Evolutionary conservation across 2,329 filamentous ascomycete genomes (phyloP), one percentile per base, ranked within the genome.

Genomic region (Cercospora sp.): DNA sequence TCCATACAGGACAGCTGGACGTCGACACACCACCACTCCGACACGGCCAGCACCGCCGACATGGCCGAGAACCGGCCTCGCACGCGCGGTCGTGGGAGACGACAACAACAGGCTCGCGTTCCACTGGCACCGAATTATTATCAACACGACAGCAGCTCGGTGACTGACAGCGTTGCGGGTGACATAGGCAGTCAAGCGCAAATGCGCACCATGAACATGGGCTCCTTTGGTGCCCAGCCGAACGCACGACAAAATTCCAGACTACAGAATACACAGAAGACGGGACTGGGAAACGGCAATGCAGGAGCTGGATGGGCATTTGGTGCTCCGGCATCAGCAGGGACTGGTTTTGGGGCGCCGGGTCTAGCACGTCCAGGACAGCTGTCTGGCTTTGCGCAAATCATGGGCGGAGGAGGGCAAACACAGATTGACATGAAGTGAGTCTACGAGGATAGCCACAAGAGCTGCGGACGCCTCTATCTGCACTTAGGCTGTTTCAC

Each of bases 221-320:
- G 79, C 67, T 80, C 82, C 76, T 88, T 87, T 76, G 81, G 83
- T 31, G 60, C 74, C 30, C 74, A 75, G 67, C 70, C 72, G 51
- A 67, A 66, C 53, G 59, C 74, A 59, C 74, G 75, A 18, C 74
- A 72, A 39, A 69, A 72, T 28, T 70, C 74, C 59, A 68, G 75
- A 53, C 65, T 78, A 60, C 76, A 76, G 64, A 78, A 77, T 64
- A 74, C 75, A 26, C 70, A 73, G 48, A 78, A 78, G 74, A 72
- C 71, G 3, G 73, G 71, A 2, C 60, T 77, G 83, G 86, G 85
- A 63, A 83, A 81, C 73, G 83, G 83, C 74, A 82, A 71, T 39
- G 72, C 69, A 39, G 72, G 69, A 36, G 69, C 84, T 69, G 84
- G 84, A 76, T 88, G 86, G 86, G 85, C 84, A 60, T 87, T 87